Evolutionary conservation across 2,329 filamentous ascomycete genomes (phyloP).

Genomic region (Colletotrichum nymphaeae): DNA sequence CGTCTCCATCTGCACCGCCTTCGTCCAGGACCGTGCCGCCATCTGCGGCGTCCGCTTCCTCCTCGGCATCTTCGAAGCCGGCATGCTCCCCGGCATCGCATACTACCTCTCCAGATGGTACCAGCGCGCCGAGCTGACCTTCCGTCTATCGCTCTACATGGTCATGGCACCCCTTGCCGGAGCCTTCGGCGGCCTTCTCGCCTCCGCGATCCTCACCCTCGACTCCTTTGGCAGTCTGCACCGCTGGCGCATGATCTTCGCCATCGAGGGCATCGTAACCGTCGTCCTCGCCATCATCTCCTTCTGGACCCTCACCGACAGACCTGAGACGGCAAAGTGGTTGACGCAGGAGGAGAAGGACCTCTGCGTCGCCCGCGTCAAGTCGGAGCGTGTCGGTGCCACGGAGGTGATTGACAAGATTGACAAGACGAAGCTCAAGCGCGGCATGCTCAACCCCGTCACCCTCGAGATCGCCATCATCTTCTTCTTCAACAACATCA

Average conservation of each 20-base stretch:
- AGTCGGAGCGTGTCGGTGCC: constrained; percentile 74
- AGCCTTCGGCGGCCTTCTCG: constrained; percentile 77
- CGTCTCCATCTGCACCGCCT: constrained; percentile 73
- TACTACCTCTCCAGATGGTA: constrained; percentile 82
- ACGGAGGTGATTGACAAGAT: constrained; percentile 71
- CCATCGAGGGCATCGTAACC: constrained; percentile 74
- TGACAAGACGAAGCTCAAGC: constrained; percentile 67
- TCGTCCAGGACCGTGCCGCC: constrained; percentile 65
- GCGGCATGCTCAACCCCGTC: constrained; percentile 73
- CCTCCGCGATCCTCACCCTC: constrained; percentile 72
- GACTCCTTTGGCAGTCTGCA: constrained; percentile 66
- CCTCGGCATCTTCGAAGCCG: constrained; percentile 77
- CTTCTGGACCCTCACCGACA: constrained; percentile 75
- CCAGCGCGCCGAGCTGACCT: constrained; percentile 73
- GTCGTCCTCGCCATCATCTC: constrained; percentile 59
- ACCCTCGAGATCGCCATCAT: constrained; percentile 67
- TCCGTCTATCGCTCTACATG: constrained; percentile 75
- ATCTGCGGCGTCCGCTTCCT: constrained; percentile 73
- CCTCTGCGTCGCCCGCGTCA: constrained; percentile 73
- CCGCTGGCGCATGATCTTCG: constrained; percentile 77
- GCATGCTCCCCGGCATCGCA: constrained; percentile 79
- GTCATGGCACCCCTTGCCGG: constrained; percentile 78
- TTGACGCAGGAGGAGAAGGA: constrained; percentile 73
- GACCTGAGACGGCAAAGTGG: constrained; percentile 76
- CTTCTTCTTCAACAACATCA: constrained; percentile 76